These are phyloP conservation scores for Lipomyces chichibuensis DNA, from an alignment of 805 yeast genomes.

Conservation along the genomic window DNA sequence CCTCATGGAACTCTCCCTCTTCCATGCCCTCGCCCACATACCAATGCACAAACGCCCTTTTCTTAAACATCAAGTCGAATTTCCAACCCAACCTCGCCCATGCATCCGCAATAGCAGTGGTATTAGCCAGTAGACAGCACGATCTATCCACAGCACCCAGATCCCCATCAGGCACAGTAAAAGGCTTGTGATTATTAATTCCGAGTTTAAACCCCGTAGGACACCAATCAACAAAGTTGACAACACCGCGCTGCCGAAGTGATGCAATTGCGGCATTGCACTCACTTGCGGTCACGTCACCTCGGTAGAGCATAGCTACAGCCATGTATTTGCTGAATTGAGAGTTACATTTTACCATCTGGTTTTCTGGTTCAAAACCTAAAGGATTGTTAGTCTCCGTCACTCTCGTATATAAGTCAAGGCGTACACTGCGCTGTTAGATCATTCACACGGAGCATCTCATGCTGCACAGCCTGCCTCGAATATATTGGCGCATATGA, in stretches of 20 bases:
- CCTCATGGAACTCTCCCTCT: slow-evolving; percentile 98
- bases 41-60: slow-evolving; percentile 99
- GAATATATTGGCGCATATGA: slow-evolving; percentile 96
- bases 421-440: slow-evolving; percentile 58
- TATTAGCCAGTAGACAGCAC: slow-evolving; percentile 96
- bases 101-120: slow-evolving; percentile 99
- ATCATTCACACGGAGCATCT: slow-evolving; percentile 14
- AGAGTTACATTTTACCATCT: slow-evolving; percentile 99
- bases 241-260: slow-evolving; percentile 91
- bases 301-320: slow-evolving; percentile 94
- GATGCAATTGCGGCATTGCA: slow-evolving; percentile 94
- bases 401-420: slow-evolving; percentile 88
- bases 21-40: slow-evolving; percentile 99
- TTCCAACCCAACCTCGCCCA: slow-evolving; percentile 97
- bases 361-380: slow-evolving; percentile 96
- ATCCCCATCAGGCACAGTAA: slow-evolving; percentile 85
- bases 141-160: slow-evolving; percentile 93
- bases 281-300: slow-evolving; percentile 97
- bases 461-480: slow-evolving; percentile 49
- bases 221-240: slow-evolving; percentile 99
- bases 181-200: slow-evolving; percentile 97
- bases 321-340: slow-evolving; percentile 98
- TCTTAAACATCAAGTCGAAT: slow-evolving; percentile 96
- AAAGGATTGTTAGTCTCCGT: slow-evolving; percentile 90
- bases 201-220: slow-evolving; percentile 99